phyloP scores from a whole-genome alignment of 495 filamentous ascomycete species.

The Aspergillus haitiensis region DNA sequence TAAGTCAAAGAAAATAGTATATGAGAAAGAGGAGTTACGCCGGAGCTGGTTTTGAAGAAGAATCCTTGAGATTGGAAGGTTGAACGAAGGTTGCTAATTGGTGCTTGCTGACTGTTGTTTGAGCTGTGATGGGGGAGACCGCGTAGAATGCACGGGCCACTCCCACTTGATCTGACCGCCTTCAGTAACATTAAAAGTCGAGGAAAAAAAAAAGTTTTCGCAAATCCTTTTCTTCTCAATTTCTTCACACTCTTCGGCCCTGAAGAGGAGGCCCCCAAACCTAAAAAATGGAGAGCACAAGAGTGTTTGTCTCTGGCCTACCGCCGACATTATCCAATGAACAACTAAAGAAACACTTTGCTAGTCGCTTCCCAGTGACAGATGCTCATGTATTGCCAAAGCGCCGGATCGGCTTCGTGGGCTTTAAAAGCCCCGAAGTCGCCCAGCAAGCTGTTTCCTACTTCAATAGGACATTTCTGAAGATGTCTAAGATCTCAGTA shows the following conservation, averaged over 20 bases:
- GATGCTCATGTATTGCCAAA: conserved; percentile 87
- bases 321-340: conserved; percentile 72
- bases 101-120: conserved; percentile 3
- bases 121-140: conserved; percentile 21
- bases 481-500: conserved; percentile 92
- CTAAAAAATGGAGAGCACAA: conserved; percentile 53
- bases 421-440: conserved; percentile 80
- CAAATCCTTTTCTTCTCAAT: conserved; percentile 25
- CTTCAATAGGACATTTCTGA: conserved; percentile 92
- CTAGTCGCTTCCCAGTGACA: conserved; percentile 71
- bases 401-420: conserved; percentile 92
- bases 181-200: conserved; percentile 32
- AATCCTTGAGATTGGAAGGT: no score
- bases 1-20: not conserved
- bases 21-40: no score
- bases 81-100: no score
- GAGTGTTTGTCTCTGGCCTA: conserved; percentile 87
- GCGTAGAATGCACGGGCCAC: conserved; percentile 25
- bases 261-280: conserved; percentile 19
- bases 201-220: conserved; percentile 39
- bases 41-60: no score
- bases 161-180: conserved; percentile 36
- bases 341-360: conserved; percentile 86
- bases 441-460: conserved; percentile 83
- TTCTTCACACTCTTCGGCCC: conserved; percentile 22